Base-by-base conservation (phyloP, 2,329 filamentous ascomycete genomes). In the Xylogone sp. region DNA sequence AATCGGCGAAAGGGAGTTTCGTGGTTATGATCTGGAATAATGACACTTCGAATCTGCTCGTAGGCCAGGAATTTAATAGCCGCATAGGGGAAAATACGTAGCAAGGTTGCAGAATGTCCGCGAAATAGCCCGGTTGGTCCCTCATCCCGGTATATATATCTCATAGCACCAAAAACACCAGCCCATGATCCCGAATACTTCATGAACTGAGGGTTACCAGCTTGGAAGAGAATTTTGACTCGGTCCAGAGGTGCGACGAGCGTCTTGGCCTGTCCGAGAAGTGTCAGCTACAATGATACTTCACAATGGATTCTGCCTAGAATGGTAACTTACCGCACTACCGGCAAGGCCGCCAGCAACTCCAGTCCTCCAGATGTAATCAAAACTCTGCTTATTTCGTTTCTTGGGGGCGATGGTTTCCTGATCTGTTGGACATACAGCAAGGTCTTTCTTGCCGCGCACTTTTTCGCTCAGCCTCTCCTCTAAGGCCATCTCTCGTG, bases 31-130 rank as follows among this genome's bases (percentile, higher is more conserved):
- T 72, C 75, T 1, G 81, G 81, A 55, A 99, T 97, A 27, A 97
- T 65, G 13, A 85, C 64, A 12, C 87, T 83, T 53, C 94, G 88
- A 58, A 97, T 90, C 70, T 99, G 94, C 69, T 99, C 94, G 73
- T 99, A 99, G 44, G 93, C 92, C 42, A 99, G 81, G 65, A 99
- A 99, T 66, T 99, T 99, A 71, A 97, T 96, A 44, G 89, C 93
- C 16, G 93, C 94, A 69, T 99, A 99, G 5, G 94, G 94, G 63
- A 97, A 99, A 56, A 99, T 96, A 57, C 94, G 86, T 48, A 97
- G 78, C 2, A 99, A 76, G 0, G 94, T 99, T 2, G 92, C 94
- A 3, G 91, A 97, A 69, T 99, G 94, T 6, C 94, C 94, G 48
- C 94, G 87, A 72, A 91, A 99, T 6, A 99, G 78, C 1, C 94